Evolutionary conservation across 177 flowering plant species (phyloP).

Genomic region (Vitis hybrid): DNA sequence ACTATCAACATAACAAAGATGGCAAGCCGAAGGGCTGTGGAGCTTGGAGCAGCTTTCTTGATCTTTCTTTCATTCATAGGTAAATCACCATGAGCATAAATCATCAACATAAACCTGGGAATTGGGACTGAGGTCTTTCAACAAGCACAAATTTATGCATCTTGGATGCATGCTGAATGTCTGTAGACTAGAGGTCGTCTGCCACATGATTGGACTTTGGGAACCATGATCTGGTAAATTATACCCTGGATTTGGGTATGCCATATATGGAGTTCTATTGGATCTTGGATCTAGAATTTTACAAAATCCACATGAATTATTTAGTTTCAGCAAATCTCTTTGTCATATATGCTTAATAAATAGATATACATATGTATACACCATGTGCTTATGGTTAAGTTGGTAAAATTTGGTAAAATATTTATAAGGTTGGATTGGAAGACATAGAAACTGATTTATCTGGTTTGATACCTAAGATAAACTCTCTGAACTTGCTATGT

Average conservation of each 20-base stretch:
- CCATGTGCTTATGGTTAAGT: too few relatives aligned
- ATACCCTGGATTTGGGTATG: not conserved
- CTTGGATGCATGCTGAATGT: not conserved
- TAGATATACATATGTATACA: too few relatives aligned
- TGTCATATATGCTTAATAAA: too few relatives aligned
- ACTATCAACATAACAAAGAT: slow-evolving; percentile 71
- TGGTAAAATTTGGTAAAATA: too few relatives aligned
- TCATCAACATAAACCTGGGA: not conserved
- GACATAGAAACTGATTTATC: not conserved
- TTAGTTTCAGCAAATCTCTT: not conserved
- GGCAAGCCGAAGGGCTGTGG: slow-evolving; percentile 74
- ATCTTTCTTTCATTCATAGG: slow-evolving; percentile 77
- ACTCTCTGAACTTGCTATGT: not conserved
- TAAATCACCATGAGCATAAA: slow-evolving; percentile 17
- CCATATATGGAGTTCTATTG: not conserved
- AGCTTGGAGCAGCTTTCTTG: slow-evolving; percentile 67
- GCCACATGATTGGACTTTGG: not conserved
- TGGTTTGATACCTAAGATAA: not conserved
- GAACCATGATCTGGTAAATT: not conserved
- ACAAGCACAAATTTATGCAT: not conserved
- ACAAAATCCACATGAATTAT: not conserved
- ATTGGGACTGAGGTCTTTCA: too few relatives aligned
- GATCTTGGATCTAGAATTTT: not conserved
- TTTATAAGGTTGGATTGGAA: not conserved
- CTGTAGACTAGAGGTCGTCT: not conserved